Evolutionary conservation across 129 eudicot species (phyloP).

Genomic region (Escallonia herrerae): DNA sequence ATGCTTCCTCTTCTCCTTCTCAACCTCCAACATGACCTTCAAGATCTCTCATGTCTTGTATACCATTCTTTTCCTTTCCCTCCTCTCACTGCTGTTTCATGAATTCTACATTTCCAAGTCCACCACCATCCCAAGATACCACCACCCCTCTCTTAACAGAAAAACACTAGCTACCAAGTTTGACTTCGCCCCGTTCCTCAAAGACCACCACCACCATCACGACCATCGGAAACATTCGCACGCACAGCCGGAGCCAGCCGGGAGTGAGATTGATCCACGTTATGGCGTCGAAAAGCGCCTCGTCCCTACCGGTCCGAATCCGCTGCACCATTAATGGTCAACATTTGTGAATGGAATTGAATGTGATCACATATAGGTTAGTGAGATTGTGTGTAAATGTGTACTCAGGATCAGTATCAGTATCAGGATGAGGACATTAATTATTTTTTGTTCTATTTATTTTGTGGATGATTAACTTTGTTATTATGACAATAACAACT

Average conservation of each 20-base stretch:
- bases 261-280: conserved; percentile 46
- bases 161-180: conserved; percentile 48
- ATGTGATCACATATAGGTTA: conserved; percentile 12
- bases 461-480: conserved; percentile 15
- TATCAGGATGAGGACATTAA: neutral
- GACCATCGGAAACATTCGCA: conserved; percentile 28
- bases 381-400: conserved; percentile 8
- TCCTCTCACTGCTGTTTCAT: conserved; percentile 36
- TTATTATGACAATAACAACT: neutral
- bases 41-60: conserved; percentile 38
- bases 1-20: conserved; percentile 48
- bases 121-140: conserved; percentile 4
- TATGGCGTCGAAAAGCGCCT: conserved; percentile 66
- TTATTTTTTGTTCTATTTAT: conserved; percentile 11
- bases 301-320: conserved; percentile 88
- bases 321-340: conserved; percentile 60
- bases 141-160: conserved; percentile 26
- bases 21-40: conserved; percentile 32
- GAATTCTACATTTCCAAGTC: conserved; percentile 22
- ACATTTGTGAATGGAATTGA: neutral
- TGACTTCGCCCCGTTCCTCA: conserved; percentile 60
- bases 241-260: conserved; percentile 1
- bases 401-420: neutral
- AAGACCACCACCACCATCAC: conserved; percentile 15
- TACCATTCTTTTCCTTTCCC: conserved; percentile 42